A percentile compares a stretch with the other conserved stretches of the same genome.
Evolutionary conservation across 768 basidiomycete species (phyloP).

Genomic region (Lentinula edodes): DNA sequence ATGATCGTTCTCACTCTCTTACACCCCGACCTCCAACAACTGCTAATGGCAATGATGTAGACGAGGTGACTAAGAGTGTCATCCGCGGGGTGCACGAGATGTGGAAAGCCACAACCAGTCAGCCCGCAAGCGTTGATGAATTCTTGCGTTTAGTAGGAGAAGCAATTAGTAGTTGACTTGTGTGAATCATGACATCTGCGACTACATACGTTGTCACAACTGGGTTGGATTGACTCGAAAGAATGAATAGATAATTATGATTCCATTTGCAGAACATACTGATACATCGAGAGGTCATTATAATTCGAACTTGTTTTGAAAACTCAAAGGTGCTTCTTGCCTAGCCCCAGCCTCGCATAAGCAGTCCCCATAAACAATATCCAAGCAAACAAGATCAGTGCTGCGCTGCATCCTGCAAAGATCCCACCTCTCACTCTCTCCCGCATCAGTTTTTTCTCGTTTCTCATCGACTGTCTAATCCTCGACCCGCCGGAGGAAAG

Average conservation of each 20-base stretch:
- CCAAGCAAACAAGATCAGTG: constrained; percentile 52
- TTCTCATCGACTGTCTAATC: constrained; percentile 16
- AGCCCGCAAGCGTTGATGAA: not conserved
- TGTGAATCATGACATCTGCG: not conserved
- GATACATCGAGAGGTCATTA: not conserved
- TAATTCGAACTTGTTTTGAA: not conserved
- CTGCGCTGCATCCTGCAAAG: constrained; percentile 37
- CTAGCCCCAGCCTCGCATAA: constrained; percentile 42
- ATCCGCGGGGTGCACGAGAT: constrained; percentile 54
- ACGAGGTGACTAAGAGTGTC: constrained; percentile 43
- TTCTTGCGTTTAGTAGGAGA: not conserved
- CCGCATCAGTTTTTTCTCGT: constrained; percentile 10
- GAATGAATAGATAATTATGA: not conserved
- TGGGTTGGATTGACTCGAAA: no score
- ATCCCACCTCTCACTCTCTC: constrained; percentile 45
- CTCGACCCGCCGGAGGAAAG: constrained; percentile 14
- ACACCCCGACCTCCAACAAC: not conserved
- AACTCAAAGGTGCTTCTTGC: not conserved
- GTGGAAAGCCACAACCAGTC: constrained; percentile 28
- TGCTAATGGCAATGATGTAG: constrained; percentile 14
- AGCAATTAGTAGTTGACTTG: not conserved
- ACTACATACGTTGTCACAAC: no score
- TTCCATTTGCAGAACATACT: not conserved
- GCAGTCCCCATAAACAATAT: constrained; percentile 59
- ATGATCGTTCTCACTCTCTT: constrained; percentile 12